phyloP scores from a whole-genome alignment of 306 rosid genomes.

The Cercis canadensis region DNA sequence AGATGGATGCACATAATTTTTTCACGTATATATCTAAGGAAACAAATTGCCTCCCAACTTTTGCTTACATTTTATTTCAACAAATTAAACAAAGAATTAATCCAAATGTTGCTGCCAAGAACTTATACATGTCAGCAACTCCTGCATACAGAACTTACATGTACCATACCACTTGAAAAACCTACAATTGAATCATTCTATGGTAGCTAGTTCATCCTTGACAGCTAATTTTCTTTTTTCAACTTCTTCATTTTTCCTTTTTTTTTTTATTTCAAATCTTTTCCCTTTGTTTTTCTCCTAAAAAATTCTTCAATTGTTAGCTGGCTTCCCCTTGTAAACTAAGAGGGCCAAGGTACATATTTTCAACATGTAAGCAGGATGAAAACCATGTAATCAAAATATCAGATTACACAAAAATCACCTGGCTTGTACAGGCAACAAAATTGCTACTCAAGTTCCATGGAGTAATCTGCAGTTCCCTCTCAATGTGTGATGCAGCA shows the following conservation, averaged over 20 bases:
- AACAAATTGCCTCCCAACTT: no score
- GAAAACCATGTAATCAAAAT: constrained; percentile 26
- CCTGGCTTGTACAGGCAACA: constrained; percentile 93
- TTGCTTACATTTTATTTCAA: no score
- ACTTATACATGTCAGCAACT: constrained; percentile 13
- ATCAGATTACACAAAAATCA: constrained; percentile 45
- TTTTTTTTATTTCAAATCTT: background rate
- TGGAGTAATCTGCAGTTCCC: constrained; percentile 96
- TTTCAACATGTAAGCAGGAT: constrained; percentile 24
- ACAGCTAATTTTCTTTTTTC: background rate
- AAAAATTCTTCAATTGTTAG: background rate
- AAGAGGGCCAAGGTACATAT: constrained; percentile 4
- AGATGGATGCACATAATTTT: background rate
- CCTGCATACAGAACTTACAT: constrained; percentile 5
- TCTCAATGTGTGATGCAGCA: constrained; percentile 97
- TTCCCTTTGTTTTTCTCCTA: background rate
- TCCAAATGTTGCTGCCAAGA: constrained; percentile 7
- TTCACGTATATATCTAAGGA: no score
- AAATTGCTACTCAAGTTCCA: constrained; percentile 98
- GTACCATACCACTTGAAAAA: background rate
- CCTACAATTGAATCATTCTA: constrained; percentile 22
- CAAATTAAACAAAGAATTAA: constrained; percentile 28
- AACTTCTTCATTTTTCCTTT: background rate
- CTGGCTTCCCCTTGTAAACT: background rate
- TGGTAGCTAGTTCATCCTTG: constrained; percentile 10